Base-by-base conservation (phyloP, 345 rosid species). In the Heritiera littoralis region DNA sequence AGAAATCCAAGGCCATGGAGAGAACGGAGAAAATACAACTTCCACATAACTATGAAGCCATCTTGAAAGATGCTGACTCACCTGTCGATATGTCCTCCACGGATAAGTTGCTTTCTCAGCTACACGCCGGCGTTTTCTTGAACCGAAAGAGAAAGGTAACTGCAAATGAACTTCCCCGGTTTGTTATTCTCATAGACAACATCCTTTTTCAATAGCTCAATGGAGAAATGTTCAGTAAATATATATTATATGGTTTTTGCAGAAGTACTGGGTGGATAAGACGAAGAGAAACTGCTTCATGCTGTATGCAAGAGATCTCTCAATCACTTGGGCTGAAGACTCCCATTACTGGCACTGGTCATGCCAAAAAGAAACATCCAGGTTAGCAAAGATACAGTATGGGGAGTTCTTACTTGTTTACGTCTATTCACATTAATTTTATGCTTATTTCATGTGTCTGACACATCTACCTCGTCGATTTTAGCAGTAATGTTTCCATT, bases 321-420 rank as follows among this genome's bases (percentile, higher is more conserved):
- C 80, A 9, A 91, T 92, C 79, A 89, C 86, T 45, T 92, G 98
- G 93, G 85, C 88, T 40, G 93, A 89, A 23, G 75, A 88, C 54
- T 3, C 41, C 20, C 72, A 40, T 66, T 87, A 71, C 80, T 94
- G 98, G 98, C 76, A 35, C 51, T 94, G 97, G 98, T 38, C 43
- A 70, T 0, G 41, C 75, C 66, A 76, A 9, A 71, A 69, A 46
- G 92, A 89, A 66, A 75, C 89, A 17, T 80, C 80, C 80, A 85
- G 85, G 89, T 87, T 45, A 20, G n/a, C 9, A 35, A 64, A 63
- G 9, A 64, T 35, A 35, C 17, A 30, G 13, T 0, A 23, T 23
- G 28, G 28, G 28, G 28, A 23, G 28, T 23, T 23, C 28, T 23
- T 23, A 23, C 28, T 23, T 23, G 28, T 23, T 23, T 23, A 23